Base-by-base conservation (phyloP, 1,284 basidiomycete species). In the Vanrija humicola region DNA sequence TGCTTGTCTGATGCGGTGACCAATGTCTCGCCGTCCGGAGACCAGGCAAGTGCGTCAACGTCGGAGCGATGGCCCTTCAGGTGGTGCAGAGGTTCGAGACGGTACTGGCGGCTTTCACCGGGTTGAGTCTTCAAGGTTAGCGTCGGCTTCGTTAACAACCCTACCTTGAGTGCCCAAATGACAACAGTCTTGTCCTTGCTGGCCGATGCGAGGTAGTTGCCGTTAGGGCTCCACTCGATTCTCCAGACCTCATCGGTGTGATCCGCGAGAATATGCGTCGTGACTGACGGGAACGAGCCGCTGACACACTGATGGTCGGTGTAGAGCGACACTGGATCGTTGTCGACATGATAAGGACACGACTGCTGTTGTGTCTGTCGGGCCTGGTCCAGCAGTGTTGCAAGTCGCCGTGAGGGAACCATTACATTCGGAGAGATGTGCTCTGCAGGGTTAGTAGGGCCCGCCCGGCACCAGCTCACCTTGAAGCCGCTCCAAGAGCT, bases 211-310 rank as follows among this genome's bases (percentile, higher is more conserved):
- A 98, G 81, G 66, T 83, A 86, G 46, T 78, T 77, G 5, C 96
- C 95, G 70, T 88, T 86, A 66, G 92, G 89, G 73, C 92, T 96
- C 90, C 94, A 98, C 70, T 87, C 87, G 58, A 98, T 78, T 67
- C 89, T 86, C 94, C 95, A 98, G 14, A 98, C 92, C 73, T 98
- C 92, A 69, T 97, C 90, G 14, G 81, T 82, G 75, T 98, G 95
- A 29, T 87, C 89, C 42, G 86, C 82, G 46, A 98, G 79, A 42
- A 93, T 86, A 23, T 87, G 86, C 2, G 90, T 91, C 8, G 89
- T 91, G 26, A 87, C 80, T 28, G 84, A 83, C 12, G 95, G 95
- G 78, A 98, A 98, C 40, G 83, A 82, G 43, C 83, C 82, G 67
- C 86, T 83, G 61, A 86, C 84, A 76, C 92, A 94, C 44, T 81